Conservation (phyloP, 768 basidiomycete species). For the Leucosporidium yakuticum region DNA sequence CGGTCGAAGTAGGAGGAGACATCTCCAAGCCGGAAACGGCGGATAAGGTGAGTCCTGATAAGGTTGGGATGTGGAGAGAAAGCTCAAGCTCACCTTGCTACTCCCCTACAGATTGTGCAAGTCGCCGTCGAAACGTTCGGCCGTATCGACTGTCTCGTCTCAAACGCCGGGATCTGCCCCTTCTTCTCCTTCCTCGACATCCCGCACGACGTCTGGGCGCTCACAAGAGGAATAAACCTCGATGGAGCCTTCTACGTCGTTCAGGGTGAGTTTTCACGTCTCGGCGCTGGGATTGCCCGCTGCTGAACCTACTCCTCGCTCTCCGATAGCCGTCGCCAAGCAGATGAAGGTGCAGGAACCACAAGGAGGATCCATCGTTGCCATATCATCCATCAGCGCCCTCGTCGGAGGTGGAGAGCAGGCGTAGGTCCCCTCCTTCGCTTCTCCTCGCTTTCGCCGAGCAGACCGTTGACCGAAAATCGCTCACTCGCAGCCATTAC, state of each 20-base stretch:
- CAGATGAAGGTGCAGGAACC: conserved; percentile 66
- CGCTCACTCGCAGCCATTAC: conserved; percentile 52
- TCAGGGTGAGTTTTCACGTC: background rate
- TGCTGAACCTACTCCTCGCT: background rate
- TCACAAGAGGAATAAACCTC: conserved; percentile 64
- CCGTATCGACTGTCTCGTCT: conserved; percentile 57
- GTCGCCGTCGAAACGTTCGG: conserved; percentile 58
- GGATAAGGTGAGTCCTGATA: background rate
- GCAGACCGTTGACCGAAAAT: background rate
- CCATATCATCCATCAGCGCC: conserved; percentile 71
- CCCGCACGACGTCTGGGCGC: conserved; percentile 59
- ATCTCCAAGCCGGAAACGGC: conserved; percentile 43
- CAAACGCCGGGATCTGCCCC: conserved; percentile 65
- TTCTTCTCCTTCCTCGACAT: conserved; percentile 69
- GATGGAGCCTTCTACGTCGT: conserved; percentile 63
- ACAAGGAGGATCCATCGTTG: conserved; percentile 68
- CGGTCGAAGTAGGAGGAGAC: conserved; percentile 58
- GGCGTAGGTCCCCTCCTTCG: conserved; percentile 46
- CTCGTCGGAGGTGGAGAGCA: conserved; percentile 70
- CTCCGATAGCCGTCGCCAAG: conserved; percentile 52
- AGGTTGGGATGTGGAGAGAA: background rate
- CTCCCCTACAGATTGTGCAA: conserved; percentile 53
- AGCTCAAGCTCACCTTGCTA: background rate
- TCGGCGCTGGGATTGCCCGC: background rate
- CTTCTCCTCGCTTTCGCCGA: background rate